Evolutionary conservation across 768 basidiomycete species (phyloP).

Genomic region (Lactifluus volemus): DNA sequence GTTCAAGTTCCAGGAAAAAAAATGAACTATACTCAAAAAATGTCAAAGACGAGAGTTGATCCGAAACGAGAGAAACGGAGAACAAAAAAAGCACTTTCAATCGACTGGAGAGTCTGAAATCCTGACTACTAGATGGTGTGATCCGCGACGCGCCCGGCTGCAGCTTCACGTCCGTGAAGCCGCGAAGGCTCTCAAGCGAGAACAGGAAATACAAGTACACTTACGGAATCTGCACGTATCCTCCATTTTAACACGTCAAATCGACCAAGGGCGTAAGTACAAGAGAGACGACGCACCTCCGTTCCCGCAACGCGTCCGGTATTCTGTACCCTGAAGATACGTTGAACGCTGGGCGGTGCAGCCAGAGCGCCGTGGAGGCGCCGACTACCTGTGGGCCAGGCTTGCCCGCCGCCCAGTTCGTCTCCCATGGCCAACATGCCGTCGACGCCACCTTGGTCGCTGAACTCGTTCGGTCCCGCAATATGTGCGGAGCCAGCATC

Average conservation of each 20-base stretch:
- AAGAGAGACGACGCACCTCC: constrained; percentile 36
- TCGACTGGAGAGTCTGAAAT: too few relatives aligned
- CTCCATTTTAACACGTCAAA: background rate
- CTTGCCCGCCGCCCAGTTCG: constrained; percentile 52
- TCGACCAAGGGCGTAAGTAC: background rate
- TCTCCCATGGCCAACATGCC: constrained; percentile 86
- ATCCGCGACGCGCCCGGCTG: constrained; percentile 19
- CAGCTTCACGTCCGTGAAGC: constrained; percentile 24
- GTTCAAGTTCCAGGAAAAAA: too few relatives aligned
- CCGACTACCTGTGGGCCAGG: constrained; percentile 48
- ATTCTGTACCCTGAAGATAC: constrained; percentile 58
- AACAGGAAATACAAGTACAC: constrained; percentile 63
- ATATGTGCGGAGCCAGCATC: constrained; percentile 38
- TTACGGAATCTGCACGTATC: constrained; percentile 49
- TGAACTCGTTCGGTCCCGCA: constrained; percentile 41
- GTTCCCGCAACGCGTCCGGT: constrained; percentile 52
- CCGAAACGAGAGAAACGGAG: too few relatives aligned
- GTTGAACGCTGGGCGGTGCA: constrained; percentile 55
- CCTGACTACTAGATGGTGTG: too few relatives aligned
- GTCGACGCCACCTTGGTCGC: constrained; percentile 32
- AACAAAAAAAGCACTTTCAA: too few relatives aligned
- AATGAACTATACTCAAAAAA: too few relatives aligned
- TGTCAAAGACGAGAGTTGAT: too few relatives aligned
- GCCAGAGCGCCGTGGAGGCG: constrained; percentile 56
- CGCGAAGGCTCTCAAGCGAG: constrained; percentile 50